Conservation (phyloP, 176 grass and related monocot genomes). For the Rhynchospora tenuis region DNA sequence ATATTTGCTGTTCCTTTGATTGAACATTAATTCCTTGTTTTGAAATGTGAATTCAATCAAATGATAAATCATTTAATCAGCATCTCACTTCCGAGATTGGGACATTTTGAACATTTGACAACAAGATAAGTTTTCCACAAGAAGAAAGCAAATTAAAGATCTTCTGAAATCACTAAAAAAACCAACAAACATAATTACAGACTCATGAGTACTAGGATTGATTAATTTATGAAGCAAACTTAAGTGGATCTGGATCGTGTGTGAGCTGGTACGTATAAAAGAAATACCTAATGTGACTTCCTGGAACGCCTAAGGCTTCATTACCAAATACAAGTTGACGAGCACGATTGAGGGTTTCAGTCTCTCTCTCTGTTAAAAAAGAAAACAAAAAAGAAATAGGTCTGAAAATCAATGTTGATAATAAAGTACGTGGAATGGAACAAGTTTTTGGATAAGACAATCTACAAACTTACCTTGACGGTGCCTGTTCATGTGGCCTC, state of each 20-base stretch:
- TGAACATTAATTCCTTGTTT: not conserved
- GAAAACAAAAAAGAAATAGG: slow-evolving; percentile 8
- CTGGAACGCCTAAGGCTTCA: slow-evolving; percentile 44
- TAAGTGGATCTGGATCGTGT: not conserved
- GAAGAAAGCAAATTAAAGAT: not conserved
- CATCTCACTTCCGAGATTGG: not conserved
- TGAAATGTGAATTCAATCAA: not conserved
- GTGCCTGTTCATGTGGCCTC: slow-evolving; percentile 98
- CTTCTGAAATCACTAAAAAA: not conserved
- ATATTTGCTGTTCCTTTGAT: not conserved
- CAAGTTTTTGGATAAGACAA: not conserved
- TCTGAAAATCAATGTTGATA: not conserved
- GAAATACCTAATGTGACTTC: slow-evolving; percentile 65
- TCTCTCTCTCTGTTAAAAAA: slow-evolving; percentile 79
- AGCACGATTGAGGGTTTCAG: slow-evolving; percentile 91
- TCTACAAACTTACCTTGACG: slow-evolving; percentile 59
- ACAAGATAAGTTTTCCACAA: not conserved
- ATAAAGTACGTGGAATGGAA: not conserved
- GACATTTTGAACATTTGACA: not conserved
- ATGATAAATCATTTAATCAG: not conserved
- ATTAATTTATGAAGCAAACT: not conserved
- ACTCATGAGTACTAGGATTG: not conserved
- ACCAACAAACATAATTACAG: not conserved
- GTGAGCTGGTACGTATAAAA: no score
- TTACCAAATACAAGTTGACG: slow-evolving; percentile 97